Evolutionary conservation across 306 rosid genomes (phyloP).

Genomic region (Dryas octopetala): DNA sequence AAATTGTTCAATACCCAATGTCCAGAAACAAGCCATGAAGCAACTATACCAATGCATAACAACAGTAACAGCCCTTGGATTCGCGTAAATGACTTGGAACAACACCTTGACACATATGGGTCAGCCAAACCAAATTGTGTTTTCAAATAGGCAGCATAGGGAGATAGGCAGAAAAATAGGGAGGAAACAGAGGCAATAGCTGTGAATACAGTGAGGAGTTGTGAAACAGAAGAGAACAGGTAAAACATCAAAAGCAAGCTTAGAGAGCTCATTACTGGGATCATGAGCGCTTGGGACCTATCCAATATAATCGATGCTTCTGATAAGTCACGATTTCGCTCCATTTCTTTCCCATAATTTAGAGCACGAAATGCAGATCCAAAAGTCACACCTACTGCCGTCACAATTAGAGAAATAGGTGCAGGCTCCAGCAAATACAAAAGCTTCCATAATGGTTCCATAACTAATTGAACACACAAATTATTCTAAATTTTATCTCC

Average conservation of each 20-base stretch:
- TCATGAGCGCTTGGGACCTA: slow-evolving; percentile 92
- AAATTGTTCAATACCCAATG: slow-evolving; percentile 93
- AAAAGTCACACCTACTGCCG: slow-evolving; percentile 92
- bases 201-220: slow-evolving; percentile 87
- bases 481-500: slow-evolving; percentile 25
- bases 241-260: slow-evolving; percentile 98
- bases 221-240: slow-evolving; percentile 88
- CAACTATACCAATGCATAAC: slow-evolving; percentile 58
- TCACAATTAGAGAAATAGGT: slow-evolving; percentile 68
- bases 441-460: slow-evolving; percentile 87
- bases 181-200: slow-evolving; percentile 82
- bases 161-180: slow-evolving; percentile 81
- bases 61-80: slow-evolving; percentile 66
- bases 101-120: slow-evolving; percentile 91
- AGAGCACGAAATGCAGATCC: slow-evolving; percentile 95
- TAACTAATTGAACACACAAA: slow-evolving; percentile 30
- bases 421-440: slow-evolving; percentile 90
- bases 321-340: slow-evolving; percentile 70
- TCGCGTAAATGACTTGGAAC: slow-evolving; percentile 87
- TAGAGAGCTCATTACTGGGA: slow-evolving; percentile 95
- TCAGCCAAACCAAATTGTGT: slow-evolving; percentile 75
- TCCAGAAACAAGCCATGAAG: slow-evolving; percentile 94
- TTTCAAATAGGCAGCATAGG: slow-evolving; percentile 64
- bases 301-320: slow-evolving; percentile 91
- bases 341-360: slow-evolving; percentile 95